Evolutionary conservation across 2,329 filamentous ascomycete species (phyloP), one percentile per base, ranked within the genome.

Genomic region (Fusarium buharicum): DNA sequence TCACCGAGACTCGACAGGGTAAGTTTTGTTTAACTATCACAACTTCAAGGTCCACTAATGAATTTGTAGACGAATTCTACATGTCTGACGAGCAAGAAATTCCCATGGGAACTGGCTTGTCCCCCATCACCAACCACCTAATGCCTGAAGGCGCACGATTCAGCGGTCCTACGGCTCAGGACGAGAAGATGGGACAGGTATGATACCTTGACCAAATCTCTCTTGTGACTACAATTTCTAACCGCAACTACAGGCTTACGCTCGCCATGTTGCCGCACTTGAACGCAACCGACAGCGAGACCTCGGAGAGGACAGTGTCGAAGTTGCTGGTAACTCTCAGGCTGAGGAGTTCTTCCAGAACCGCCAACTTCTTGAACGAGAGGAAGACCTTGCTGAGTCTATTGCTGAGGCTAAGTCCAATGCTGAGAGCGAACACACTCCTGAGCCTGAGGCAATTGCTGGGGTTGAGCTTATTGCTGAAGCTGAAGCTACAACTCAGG

Each of bases 1-100:
- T 12, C 12, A 31, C 8, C 3, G 34, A 44, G n/a, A 22, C 16
- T 27, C 45, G 20, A 22, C 9, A 48, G 1, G 28, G 57, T 50
- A 59, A 20, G 54, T 13, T 16, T 18, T 18, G 7, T 2, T 13
- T 8, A 9, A 24, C 17, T 7, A n/a, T 14, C 37, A 18, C 20
- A 10, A 12, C 10, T 9, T 16, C 37, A 7, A 27, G 20, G 3
- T 4, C 11, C 8, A 28, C 40, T 63, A 12, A 57, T 30, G 14
- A 28, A 12, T 5, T 7, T 6, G 6, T n/a, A 57, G 61, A 57
- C 5, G 37, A 61, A 9, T 62, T 61, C 30, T 2, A 49, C n/a
- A 66, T 66, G 30, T 73, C 73, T 0, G 78, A 81, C 46, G 72
- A 75, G 17, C 80, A 84, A 53, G 79, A 77, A 2, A 73, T 74